Conservation (phyloP, 2,329 filamentous ascomycete species). For the Fusarium miscanthi region DNA sequence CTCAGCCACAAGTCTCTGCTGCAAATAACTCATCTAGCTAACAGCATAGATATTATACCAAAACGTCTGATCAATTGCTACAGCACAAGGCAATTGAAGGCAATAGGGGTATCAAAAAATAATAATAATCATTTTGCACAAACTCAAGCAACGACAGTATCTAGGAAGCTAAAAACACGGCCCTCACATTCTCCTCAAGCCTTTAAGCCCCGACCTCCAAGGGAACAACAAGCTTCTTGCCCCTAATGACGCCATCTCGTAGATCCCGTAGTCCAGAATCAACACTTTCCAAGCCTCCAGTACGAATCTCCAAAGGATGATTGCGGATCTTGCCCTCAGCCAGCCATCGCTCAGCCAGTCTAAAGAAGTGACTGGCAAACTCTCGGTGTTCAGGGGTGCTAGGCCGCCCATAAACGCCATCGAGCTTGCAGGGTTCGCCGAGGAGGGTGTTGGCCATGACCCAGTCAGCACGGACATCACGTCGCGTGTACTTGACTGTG, state of each 20-base stretch:
- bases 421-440: background rate
- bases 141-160: fast-evolving
- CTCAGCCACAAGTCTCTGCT: too few species aligned
- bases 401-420: background rate
- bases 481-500: background rate
- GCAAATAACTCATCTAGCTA: too few species aligned
- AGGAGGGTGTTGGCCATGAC: background rate
- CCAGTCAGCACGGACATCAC: background rate
- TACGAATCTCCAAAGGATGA: background rate
- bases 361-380: background rate
- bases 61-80: too few species aligned
- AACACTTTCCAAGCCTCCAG: background rate
- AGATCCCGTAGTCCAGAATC: background rate
- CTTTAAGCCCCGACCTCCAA: background rate
- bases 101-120: fast-evolving
- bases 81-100: too few species aligned
- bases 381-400: background rate
- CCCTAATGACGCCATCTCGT: background rate
- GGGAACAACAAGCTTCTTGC: background rate
- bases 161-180: background rate
- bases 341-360: background rate
- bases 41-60: too few species aligned
- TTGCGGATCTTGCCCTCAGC: background rate
- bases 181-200: fast-evolving
- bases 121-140: background rate